These are phyloP conservation scores for Clarireedia paspali DNA, from an alignment of 2,329 filamentous ascomycete genomes.

Conservation along the genomic window DNA sequence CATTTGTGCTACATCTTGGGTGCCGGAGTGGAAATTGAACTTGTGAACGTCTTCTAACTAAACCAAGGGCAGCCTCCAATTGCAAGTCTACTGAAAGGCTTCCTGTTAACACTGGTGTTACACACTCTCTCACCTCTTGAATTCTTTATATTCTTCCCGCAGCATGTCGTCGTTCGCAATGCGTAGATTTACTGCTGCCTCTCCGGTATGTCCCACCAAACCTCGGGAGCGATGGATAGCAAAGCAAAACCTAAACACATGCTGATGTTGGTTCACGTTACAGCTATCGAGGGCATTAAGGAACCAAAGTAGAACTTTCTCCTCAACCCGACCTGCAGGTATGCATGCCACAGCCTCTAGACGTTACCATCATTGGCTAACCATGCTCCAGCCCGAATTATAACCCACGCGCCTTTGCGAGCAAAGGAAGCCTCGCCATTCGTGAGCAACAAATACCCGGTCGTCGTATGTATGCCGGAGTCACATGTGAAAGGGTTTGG, in stretches of 20 bases:
- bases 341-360: constrained; percentile 29
- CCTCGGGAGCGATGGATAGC: constrained; percentile 8
- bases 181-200: constrained; percentile 50
- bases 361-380: constrained; percentile 13
- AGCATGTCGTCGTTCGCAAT: constrained; percentile 59
- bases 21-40: background rate
- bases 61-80: constrained; percentile 5
- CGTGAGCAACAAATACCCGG: constrained; percentile 83
- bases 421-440: constrained; percentile 89
- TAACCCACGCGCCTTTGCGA: constrained; percentile 76
- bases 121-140: constrained; percentile 11
- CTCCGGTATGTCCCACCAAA: constrained; percentile 41
- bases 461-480: constrained; percentile 57
- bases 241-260: constrained; percentile 9
- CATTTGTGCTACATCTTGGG: background rate
- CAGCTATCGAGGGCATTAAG: constrained; percentile 35
- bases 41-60: constrained; percentile 2
- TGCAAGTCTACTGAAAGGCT: background rate
- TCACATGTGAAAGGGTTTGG: background rate
- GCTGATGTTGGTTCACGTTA: constrained; percentile 17
- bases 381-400: constrained; percentile 60
- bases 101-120: constrained; percentile 1
- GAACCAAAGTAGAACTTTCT: constrained; percentile 70
- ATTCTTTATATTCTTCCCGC: constrained; percentile 12
- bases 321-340: constrained; percentile 76